Evolutionary conservation across 2,329 filamentous ascomycete genomes (phyloP).

Genomic region (Sarocladium kiliense): DNA sequence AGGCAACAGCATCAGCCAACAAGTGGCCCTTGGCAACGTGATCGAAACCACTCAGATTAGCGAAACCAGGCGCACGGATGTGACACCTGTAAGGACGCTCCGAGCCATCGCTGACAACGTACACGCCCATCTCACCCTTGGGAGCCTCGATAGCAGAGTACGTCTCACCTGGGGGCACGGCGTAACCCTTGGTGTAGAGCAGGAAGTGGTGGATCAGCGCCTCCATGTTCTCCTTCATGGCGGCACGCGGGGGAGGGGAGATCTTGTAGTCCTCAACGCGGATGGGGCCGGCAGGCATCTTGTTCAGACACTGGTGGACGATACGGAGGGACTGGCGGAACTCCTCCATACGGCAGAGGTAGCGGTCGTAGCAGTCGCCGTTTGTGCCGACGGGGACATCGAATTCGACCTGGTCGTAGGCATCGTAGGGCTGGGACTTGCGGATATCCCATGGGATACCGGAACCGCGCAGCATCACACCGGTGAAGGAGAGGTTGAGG

Average conservation of each 20-base stretch:
- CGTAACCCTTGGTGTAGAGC: constrained; percentile 97
- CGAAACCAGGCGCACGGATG: constrained; percentile 94
- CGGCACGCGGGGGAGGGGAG: constrained; percentile 85
- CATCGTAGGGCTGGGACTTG: constrained; percentile 95
- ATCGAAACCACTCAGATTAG: constrained; percentile 90
- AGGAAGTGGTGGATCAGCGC: constrained; percentile 98
- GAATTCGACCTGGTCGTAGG: constrained; percentile 96
- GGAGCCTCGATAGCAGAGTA: constrained; percentile 99
- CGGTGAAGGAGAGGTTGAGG: constrained; percentile 94
- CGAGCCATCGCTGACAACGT: constrained; percentile 89
- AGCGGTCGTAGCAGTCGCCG: constrained; percentile 98
- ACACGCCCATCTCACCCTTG: constrained; percentile 99
- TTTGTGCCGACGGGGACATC: constrained; percentile 95
- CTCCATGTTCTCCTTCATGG: constrained; percentile 99
- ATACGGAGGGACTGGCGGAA: constrained; percentile 98
- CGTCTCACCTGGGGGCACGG: constrained; percentile 94
- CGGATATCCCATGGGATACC: constrained; percentile 95
- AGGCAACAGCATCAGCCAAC: constrained; percentile 91
- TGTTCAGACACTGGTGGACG: constrained; percentile 97
- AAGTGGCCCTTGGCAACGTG: constrained; percentile 89
- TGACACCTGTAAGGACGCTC: constrained; percentile 97
- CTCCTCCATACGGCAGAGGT: constrained; percentile 98
- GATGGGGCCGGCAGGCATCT: constrained; percentile 93
- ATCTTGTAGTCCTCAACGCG: constrained; percentile 99
- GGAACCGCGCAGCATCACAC: constrained; percentile 96